phyloP scores from a whole-genome alignment of 2,329 filamentous ascomycete species.

The Cladobotryum mycophilum region DNA sequence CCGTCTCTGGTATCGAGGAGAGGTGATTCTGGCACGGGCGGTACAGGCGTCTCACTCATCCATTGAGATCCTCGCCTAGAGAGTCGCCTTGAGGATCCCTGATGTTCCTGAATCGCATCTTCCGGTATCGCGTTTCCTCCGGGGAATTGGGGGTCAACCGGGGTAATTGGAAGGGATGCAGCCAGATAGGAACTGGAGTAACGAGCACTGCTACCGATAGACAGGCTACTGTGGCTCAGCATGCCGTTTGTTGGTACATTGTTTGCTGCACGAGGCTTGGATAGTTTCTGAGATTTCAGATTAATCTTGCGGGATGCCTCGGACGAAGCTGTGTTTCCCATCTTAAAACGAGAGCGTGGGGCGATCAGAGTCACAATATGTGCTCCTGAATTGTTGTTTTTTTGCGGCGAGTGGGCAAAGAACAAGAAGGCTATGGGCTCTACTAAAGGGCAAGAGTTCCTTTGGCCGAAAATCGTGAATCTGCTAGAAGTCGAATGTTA shows the following conservation, averaged over 20 bases:
- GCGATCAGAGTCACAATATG: too few relatives aligned
- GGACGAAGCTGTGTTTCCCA: constrained; percentile 47
- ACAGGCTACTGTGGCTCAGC: constrained; percentile 19
- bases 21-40: not conserved
- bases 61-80: constrained; percentile 9
- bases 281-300: constrained; percentile 47
- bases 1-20: not conserved
- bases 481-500: not conserved
- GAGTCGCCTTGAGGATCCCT: constrained; percentile 3
- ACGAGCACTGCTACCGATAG: constrained; percentile 15
- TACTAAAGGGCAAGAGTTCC: not conserved
- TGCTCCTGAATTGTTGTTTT: too few relatives aligned
- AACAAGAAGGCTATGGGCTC: not conserved
- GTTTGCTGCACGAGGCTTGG: constrained; percentile 41
- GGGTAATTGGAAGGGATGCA: constrained; percentile 18
- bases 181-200: constrained; percentile 28
- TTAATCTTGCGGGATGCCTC: constrained; percentile 34
- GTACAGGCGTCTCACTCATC: constrained; percentile 1
- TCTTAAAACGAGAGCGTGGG: constrained; percentile 17
- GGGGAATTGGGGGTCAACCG: constrained; percentile 1
- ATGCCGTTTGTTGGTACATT: constrained; percentile 35
- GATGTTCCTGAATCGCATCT: not conserved
- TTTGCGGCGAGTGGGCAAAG: not conserved
- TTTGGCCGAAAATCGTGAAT: not conserved
- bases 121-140: not conserved